Evolutionary conservation across 2,329 filamentous ascomycete species (phyloP).

Genomic region (Penicillium verrucosum): DNA sequence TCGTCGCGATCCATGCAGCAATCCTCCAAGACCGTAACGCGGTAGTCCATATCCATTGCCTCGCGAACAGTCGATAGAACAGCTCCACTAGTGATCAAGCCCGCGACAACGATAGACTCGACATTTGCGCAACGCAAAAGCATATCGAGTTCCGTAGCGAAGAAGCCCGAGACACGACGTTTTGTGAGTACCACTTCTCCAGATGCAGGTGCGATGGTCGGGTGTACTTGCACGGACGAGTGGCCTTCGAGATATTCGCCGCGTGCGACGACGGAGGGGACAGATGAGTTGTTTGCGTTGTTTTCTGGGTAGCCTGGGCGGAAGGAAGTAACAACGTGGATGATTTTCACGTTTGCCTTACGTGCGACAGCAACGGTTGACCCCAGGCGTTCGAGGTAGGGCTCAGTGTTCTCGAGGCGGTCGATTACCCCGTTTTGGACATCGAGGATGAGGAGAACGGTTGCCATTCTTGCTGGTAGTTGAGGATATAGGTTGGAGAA

Average conservation of each 20-base stretch:
- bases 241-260: conserved; percentile 28
- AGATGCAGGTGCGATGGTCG: conserved; percentile 15
- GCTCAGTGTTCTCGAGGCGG: conserved; percentile 14
- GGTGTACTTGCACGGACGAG: conserved; percentile 19
- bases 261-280: conserved; percentile 14
- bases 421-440: conserved; percentile 33
- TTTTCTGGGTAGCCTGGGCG: conserved; percentile 33
- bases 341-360: conserved; percentile 24
- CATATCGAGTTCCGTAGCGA: conserved; percentile 35
- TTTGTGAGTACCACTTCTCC: conserved; percentile 36
- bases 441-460: conserved; percentile 38
- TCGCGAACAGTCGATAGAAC: conserved; percentile 39
- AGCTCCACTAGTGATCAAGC: conserved; percentile 36
- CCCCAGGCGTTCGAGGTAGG: conserved; percentile 27
- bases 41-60: conserved; percentile 38
- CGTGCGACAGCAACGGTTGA: conserved; percentile 25
- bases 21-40: conserved; percentile 34
- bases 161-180: conserved; percentile 37
- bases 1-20: conserved; percentile 35
- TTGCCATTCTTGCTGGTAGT: conserved; percentile 6
- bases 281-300: conserved; percentile 24
- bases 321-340: conserved; percentile 36
- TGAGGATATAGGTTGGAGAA: not conserved
- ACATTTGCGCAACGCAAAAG: conserved; percentile 31
- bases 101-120: conserved; percentile 32